A percentile compares a stretch with the other conserved stretches of the same genome.
phyloP scores from a whole-genome alignment of 208 protist species.

The Vickermania ingenoplastis region DNA sequence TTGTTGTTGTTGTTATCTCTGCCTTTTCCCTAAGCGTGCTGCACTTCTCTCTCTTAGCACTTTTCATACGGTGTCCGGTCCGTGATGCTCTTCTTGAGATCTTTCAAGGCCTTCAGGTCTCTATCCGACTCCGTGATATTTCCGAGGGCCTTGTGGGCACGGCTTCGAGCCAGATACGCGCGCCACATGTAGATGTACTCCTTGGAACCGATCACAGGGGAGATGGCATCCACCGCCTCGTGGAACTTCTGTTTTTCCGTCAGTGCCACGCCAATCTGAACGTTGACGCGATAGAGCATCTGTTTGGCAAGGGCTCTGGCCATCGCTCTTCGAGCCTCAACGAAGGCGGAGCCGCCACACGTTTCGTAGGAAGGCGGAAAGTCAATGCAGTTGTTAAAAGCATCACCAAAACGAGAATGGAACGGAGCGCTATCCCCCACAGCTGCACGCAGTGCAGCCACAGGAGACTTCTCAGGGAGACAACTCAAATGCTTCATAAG shows the following conservation, averaged over 20 bases:
- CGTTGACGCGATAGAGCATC: slow-evolving; percentile 64
- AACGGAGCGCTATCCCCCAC: slow-evolving; percentile 55
- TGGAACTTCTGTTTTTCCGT: slow-evolving; percentile 51
- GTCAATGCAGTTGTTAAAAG: slow-evolving; percentile 25
- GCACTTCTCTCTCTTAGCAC: too few species aligned
- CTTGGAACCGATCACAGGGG: slow-evolving; percentile 56
- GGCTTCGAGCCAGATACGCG: slow-evolving; percentile 66
- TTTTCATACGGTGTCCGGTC: slow-evolving; percentile 33
- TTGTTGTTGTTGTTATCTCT: too few species aligned
- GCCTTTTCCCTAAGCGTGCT: too few species aligned
- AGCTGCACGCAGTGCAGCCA: slow-evolving; percentile 37
- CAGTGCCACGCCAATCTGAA: slow-evolving; percentile 60
- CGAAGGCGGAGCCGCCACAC: slow-evolving; percentile 36
- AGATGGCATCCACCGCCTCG: slow-evolving; percentile 61
- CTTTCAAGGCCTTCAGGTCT: slow-evolving; percentile 64
- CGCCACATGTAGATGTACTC: slow-evolving; percentile 88
- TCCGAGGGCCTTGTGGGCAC: slow-evolving; percentile 65
- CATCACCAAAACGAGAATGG: slow-evolving; percentile 41
- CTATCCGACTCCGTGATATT: slow-evolving; percentile 74
- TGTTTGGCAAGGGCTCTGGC: slow-evolving; percentile 43
- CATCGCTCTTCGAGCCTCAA: slow-evolving; percentile 32
- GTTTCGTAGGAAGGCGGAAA: slow-evolving; percentile 42
- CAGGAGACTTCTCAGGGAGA: slow-evolving; percentile 31
- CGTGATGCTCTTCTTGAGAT: slow-evolving; percentile 51
- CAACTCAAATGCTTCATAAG: slow-evolving; percentile 51